A percentile compares a stretch with the other conserved stretches of the same genome.
Evolutionary conservation across 495 filamentous ascomycete genomes (phyloP).

Genomic region (Penicillium parvum): DNA sequence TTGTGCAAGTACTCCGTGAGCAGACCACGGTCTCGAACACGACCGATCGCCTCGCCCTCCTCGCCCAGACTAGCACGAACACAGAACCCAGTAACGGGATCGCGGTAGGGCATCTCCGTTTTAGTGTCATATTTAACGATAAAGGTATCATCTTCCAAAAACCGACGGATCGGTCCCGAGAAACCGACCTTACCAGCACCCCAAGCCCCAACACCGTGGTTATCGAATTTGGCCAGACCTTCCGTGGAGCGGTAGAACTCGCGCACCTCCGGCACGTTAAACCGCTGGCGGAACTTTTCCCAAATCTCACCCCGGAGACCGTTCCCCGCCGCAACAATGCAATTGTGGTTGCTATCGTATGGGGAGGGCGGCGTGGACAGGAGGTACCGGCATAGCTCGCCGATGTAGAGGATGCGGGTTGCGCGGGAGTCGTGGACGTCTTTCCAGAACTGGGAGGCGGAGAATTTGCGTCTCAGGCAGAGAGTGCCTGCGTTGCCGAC

Average conservation of each 20-base stretch:
- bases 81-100: slow-evolving; percentile 70
- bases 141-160: slow-evolving; percentile 49
- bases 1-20: slow-evolving; percentile 82
- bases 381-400: slow-evolving; percentile 89
- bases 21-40: slow-evolving; percentile 58
- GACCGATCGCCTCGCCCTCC: slow-evolving; percentile 77
- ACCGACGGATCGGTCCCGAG: slow-evolving; percentile 56
- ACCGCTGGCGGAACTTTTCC: slow-evolving; percentile 79
- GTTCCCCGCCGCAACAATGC: slow-evolving; percentile 80
- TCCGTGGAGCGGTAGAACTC: slow-evolving; percentile 95
- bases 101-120: slow-evolving; percentile 64
- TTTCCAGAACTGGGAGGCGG: slow-evolving; percentile 79
- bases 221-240: slow-evolving; percentile 67
- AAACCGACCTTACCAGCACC: slow-evolving; percentile 76
- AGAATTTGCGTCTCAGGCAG: slow-evolving; percentile 67
- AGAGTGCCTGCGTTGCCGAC: slow-evolving; percentile 41
- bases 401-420: slow-evolving; percentile 88
- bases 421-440: slow-evolving; percentile 72
- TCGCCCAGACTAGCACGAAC: slow-evolving; percentile 52
- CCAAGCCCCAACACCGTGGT: slow-evolving; percentile 68
- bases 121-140: slow-evolving; percentile 71
- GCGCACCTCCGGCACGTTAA: slow-evolving; percentile 70
- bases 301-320: slow-evolving; percentile 90
- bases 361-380: slow-evolving; percentile 67
- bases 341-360: slow-evolving; percentile 68